Base-by-base conservation (phyloP, 2,329 filamentous ascomycete species). In the Fusarium pseudocircinatum region DNA sequence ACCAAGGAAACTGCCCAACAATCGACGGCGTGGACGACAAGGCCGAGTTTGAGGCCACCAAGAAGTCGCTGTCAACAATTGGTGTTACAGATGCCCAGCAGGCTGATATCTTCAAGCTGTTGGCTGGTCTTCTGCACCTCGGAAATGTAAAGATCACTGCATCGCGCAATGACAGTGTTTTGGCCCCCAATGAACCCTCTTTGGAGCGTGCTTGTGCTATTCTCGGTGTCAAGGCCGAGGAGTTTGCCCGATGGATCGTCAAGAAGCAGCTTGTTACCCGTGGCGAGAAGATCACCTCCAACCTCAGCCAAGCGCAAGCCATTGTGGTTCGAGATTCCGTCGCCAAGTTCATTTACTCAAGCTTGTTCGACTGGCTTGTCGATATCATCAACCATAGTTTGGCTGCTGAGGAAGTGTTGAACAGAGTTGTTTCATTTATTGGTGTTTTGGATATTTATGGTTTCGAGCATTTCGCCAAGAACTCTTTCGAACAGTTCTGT, bases 401-500 rank as follows among this genome's bases (percentile, higher is more conserved):
- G 77, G 96, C 96, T 18, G 95, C 95, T 2, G 93, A 97, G 49
- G 92, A 96, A 73, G 94, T 98, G 42, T 83, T 98, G 59, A 91
- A 88, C 77, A 90, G 94, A 44, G 94, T 97, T 63, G 89, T 87
- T 62, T 96, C 94, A 4, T 99, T 99, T 83, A 99, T 99, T 78
- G 96, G 96, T 82, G 96, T 99, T 53, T 89, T 99, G 73, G 96
- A 99, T 94, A 99, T 99, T 77, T 98, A 98, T 83, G 96, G 96
- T 73, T 99, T 99, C 80, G 96, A 99, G 83, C 96, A 98, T 84
- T 99, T 99, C 80, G 96, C 96, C 71, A 98, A 98, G 87, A 99
- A 99, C 85, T 99, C 96, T 2, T 99, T 99, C 79, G 96, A 99
- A 82, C 96, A 99, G 82, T 99, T 99, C 84, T 99, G 96, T 85